Conservation (phyloP, 1,284 basidiomycete genomes). For the Ceratobasidium sp. region DNA sequence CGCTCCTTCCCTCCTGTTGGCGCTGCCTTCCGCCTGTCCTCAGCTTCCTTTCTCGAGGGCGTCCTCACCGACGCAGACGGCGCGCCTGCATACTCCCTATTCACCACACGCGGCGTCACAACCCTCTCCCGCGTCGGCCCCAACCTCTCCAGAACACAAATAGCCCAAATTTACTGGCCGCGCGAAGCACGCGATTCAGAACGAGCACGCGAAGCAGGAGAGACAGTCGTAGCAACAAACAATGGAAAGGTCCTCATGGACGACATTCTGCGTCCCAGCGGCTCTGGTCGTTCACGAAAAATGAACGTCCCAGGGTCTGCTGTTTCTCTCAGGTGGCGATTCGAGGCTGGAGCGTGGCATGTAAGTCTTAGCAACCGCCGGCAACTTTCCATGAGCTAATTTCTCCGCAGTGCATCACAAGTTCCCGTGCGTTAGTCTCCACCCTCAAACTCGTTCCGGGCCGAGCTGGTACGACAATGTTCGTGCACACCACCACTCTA, state of each 20-base stretch:
- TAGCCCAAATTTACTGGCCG: conserved; percentile 33
- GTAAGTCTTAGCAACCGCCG: conserved; percentile 9
- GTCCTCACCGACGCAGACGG: conserved; percentile 29
- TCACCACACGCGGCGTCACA: conserved; percentile 40
- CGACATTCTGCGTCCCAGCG: conserved; percentile 36
- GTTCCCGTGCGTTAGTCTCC: conserved; percentile 28
- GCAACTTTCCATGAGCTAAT: background rate
- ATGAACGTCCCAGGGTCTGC: conserved; percentile 34
- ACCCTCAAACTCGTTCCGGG: conserved; percentile 31
- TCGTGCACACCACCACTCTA: conserved; percentile 27
- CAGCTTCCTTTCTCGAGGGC: conserved; percentile 43
- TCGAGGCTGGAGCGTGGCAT: conserved; percentile 22
- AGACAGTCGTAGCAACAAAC: conserved; percentile 32
- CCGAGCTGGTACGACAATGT: conserved; percentile 29
- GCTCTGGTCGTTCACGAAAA: conserved; percentile 33
- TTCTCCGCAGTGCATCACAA: conserved; percentile 18
- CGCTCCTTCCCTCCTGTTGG: conserved; percentile 23
- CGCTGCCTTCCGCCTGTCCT: conserved; percentile 28
- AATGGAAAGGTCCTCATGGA: conserved; percentile 39
- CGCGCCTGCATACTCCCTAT: conserved; percentile 31
- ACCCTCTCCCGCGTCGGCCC: conserved; percentile 39
- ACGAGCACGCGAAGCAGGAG: conserved; percentile 33
- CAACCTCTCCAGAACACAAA: conserved; percentile 33
- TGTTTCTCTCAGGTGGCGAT: conserved; percentile 17
- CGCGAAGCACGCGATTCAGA: conserved; percentile 20